Conservation (phyloP, 1,139 yeast species). For the Saccharomyces hybrid region DNA sequence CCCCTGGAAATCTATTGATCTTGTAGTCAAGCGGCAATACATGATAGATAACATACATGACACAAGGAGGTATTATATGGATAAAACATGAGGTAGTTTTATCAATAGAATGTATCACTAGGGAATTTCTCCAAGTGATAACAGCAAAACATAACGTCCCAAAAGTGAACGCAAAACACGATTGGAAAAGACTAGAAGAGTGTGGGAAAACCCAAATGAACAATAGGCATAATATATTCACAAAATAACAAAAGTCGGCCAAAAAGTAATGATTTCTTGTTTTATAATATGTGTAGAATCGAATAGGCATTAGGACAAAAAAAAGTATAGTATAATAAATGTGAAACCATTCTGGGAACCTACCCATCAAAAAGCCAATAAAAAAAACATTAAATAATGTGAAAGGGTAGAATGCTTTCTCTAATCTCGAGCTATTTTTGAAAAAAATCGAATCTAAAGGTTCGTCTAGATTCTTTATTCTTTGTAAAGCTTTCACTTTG, state of each 20-base stretch:
- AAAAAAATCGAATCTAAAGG: conserved; percentile 24
- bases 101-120: conserved; percentile 85
- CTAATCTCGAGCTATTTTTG: conserved; percentile 53
- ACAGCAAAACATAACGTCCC: conserved; percentile 94
- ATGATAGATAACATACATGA: conserved; percentile 83
- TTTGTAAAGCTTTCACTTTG: conserved; percentile 13
- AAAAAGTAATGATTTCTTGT: conserved; percentile 74
- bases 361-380: conserved; percentile 73
- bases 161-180: conserved; percentile 79
- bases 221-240: conserved; percentile 58
- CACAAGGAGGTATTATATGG: conserved; percentile 84
- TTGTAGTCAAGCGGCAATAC: conserved; percentile 57
- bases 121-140: conserved; percentile 90
- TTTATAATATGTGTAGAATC: conserved; percentile 78
- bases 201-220: conserved; percentile 80
- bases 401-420: conserved; percentile 73
- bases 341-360: conserved; percentile 70
- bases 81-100: conserved; percentile 91
- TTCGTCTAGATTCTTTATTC: conserved; percentile 19
- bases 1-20: conserved; percentile 67
- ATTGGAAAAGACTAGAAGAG: conserved; percentile 62
- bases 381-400: conserved; percentile 63
- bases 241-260: conserved; percentile 93
- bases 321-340: conserved; percentile 61
- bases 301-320: conserved; percentile 66